These are phyloP conservation scores for Populus alba DNA, from an alignment of 345 rosid species.

Conservation along the genomic window DNA sequence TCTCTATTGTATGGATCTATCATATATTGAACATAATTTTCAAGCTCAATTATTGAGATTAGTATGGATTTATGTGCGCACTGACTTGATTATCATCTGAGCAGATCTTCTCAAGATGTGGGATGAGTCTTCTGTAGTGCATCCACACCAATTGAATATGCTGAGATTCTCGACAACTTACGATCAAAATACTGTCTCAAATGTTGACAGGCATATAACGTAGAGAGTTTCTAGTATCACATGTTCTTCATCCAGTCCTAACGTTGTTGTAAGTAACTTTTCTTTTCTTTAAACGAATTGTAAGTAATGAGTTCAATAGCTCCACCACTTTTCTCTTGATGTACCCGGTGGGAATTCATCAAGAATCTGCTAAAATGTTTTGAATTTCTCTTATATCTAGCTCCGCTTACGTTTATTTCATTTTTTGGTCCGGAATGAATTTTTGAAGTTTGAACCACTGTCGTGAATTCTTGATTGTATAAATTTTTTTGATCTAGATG, in stretches of 20 bases:
- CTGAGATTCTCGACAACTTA: conserved; percentile 57
- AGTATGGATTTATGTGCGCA: not conserved
- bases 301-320: not conserved
- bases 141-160: conserved; percentile 58
- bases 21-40: not conserved
- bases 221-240: not conserved
- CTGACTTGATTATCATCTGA: conserved; percentile 25
- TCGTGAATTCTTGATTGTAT: too few relatives aligned
- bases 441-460: too few relatives aligned
- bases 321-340: not conserved
- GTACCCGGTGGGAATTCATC: not conserved
- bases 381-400: not conserved
- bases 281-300: not conserved
- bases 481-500: too few relatives aligned
- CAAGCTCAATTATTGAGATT: not conserved
- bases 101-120: conserved; percentile 74
- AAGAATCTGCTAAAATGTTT: too few relatives aligned
- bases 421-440: not conserved
- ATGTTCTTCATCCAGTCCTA: not conserved
- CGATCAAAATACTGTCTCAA: conserved; percentile 47
- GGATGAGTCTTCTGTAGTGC: conserved; percentile 61
- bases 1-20: not conserved
- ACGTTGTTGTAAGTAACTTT: not conserved
- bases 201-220: conserved; percentile 12
- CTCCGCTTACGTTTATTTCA: not conserved